These are phyloP conservation scores for Sarocladium kiliense DNA, from an alignment of 2,329 filamentous ascomycete genomes.

Conservation along the genomic window DNA sequence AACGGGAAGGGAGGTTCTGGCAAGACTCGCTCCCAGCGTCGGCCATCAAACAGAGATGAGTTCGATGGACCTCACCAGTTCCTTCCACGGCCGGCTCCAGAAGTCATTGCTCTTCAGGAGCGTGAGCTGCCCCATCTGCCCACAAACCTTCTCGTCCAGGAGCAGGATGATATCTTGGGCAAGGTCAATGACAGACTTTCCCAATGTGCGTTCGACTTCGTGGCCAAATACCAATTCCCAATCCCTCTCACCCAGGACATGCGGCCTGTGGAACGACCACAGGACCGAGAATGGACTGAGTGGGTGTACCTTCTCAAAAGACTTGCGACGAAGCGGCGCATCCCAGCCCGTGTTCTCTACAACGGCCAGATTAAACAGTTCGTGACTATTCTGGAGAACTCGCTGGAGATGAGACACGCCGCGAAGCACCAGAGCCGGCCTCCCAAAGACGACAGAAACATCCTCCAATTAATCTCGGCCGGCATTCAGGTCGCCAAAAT, in stretches of 20 bases:
- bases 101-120: constrained; percentile 70
- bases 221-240: constrained; percentile 86
- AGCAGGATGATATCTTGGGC: constrained; percentile 76
- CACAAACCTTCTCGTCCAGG: constrained; percentile 75
- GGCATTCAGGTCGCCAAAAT: constrained; percentile 86
- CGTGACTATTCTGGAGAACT: constrained; percentile 83
- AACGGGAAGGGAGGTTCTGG: constrained; percentile 27
- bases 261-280: constrained; percentile 66
- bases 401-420: constrained; percentile 80
- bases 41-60: constrained; percentile 78
- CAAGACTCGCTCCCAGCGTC: constrained; percentile 54
- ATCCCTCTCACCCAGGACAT: constrained; percentile 80
- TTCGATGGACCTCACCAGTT: constrained; percentile 86
- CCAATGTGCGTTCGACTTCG: constrained; percentile 83
- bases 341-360: constrained; percentile 78
- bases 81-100: constrained; percentile 64
- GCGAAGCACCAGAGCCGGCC: constrained; percentile 78
- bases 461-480: constrained; percentile 80
- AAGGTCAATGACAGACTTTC: constrained; percentile 81
- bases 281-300: constrained; percentile 84
- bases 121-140: constrained; percentile 76
- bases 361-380: constrained; percentile 90
- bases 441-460: constrained; percentile 83
- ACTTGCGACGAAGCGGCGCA: constrained; percentile 78
- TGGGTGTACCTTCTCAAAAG: constrained; percentile 86